These are phyloP conservation scores for Mucor piriformis DNA, from an alignment of 371 early-diverging fungal genomes.

Conservation along the genomic window DNA sequence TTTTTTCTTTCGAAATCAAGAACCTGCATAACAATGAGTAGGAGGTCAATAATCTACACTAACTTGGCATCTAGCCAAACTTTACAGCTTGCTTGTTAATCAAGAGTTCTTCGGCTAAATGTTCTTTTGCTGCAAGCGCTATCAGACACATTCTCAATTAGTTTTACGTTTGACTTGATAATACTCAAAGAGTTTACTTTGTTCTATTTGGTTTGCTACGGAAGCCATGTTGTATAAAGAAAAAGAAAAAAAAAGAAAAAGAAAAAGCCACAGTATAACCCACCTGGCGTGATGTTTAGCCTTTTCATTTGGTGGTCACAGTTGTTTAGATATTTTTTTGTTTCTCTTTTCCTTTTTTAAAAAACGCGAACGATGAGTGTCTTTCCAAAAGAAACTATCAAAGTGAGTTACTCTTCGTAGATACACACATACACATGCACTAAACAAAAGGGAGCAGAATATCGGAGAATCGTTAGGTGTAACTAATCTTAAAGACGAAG, in stretches of 20 bases:
- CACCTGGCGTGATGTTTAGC: background rate
- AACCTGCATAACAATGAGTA: conserved; percentile 38
- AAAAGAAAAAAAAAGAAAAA: background rate
- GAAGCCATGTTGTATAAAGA: conserved; percentile 1
- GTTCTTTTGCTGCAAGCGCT: conserved; percentile 60
- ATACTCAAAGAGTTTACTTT: conserved; percentile 10
- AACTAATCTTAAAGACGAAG: conserved; percentile 90
- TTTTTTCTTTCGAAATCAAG: conserved; percentile 64
- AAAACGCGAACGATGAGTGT: conserved; percentile 17
- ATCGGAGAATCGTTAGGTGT: conserved; percentile 93
- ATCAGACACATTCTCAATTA: background rate
- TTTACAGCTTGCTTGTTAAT: conserved; percentile 62
- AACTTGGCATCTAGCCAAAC: background rate
- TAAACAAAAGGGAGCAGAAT: conserved; percentile 46
- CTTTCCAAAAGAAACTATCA: conserved; percentile 22
- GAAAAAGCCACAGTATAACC: conserved; percentile 6
- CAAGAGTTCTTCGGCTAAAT: conserved; percentile 63
- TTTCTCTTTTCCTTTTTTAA: background rate
- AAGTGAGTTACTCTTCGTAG: conserved; percentile 1
- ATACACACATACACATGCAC: background rate
- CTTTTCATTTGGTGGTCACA: background rate
- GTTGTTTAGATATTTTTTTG: background rate
- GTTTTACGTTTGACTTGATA: background rate
- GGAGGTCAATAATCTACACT: background rate
- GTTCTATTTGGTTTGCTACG: conserved; percentile 25